Conservation (phyloP, 1,284 basidiomycete genomes). For the Termitomyces sp. region DNA sequence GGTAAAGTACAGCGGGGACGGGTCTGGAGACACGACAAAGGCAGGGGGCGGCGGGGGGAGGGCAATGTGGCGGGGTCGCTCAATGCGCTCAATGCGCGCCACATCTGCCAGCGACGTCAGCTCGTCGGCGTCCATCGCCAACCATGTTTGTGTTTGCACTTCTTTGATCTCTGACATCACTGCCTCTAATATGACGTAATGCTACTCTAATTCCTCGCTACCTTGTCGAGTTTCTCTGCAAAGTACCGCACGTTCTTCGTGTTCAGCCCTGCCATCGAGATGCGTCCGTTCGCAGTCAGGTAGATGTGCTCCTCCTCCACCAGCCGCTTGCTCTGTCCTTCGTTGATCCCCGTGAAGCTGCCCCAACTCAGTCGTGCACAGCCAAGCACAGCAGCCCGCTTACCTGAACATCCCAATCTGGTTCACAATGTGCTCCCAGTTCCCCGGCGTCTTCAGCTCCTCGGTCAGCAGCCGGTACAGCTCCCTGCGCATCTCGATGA, state of each 20-base stretch:
- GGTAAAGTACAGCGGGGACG: slow-evolving; percentile 15
- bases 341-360: slow-evolving; percentile 77
- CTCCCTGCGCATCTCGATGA: slow-evolving; percentile 86
- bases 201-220: slow-evolving; percentile 34
- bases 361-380: slow-evolving; percentile 7
- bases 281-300: slow-evolving; percentile 81
- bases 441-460: slow-evolving; percentile 85
- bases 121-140: slow-evolving; percentile 12
- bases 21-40: slow-evolving; percentile 16
- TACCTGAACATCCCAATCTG: slow-evolving; percentile 95
- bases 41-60: slow-evolving; percentile 27
- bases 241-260: slow-evolving; percentile 68
- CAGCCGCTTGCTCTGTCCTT: slow-evolving; percentile 67
- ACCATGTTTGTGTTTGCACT: slow-evolving; percentile 14
- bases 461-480: slow-evolving; percentile 76
- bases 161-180: slow-evolving; percentile 18
- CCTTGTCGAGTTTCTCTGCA: slow-evolving; percentile 70
- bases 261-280: slow-evolving; percentile 72
- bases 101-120: not conserved
- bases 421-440: slow-evolving; percentile 86
- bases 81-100: not conserved
- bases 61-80: slow-evolving; percentile 22
- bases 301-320: slow-evolving; percentile 83
- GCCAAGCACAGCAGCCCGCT: slow-evolving; percentile 19
- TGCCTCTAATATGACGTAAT: slow-evolving; percentile 12